Conservation (phyloP, 345 rosid species). For the Ailanthus altissimus region DNA sequence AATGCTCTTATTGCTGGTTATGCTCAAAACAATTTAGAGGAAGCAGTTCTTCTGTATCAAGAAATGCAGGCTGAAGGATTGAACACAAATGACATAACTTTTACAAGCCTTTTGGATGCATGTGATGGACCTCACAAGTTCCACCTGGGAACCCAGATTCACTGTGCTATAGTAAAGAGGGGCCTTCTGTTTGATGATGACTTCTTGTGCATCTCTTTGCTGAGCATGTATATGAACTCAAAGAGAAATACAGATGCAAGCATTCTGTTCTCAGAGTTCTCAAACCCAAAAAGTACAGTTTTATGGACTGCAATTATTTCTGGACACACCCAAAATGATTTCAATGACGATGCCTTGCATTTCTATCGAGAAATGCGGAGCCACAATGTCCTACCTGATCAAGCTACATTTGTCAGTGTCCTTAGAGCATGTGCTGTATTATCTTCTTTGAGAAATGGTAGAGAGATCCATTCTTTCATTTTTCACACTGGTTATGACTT, state of each 20-base stretch:
- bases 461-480: conserved; percentile 64
- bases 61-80: conserved; percentile 63
- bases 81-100: conserved; percentile 72
- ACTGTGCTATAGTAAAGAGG: conserved; percentile 56
- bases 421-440: conserved; percentile 74
- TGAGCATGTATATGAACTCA: conserved; percentile 77
- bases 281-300: conserved; percentile 57
- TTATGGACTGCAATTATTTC: conserved; percentile 89
- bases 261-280: conserved; percentile 61
- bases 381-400: conserved; percentile 65
- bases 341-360: conserved; percentile 63
- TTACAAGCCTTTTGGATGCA: conserved; percentile 77
- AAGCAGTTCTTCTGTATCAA: conserved; percentile 54
- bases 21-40: conserved; percentile 51
- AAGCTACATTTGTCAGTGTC: conserved; percentile 86
- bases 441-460: conserved; percentile 70
- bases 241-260: conserved; percentile 52
- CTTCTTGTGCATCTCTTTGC: conserved; percentile 67
- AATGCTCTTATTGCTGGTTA: conserved; percentile 87
- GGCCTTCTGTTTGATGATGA: conserved; percentile 64
- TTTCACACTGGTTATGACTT: conserved; percentile 62
- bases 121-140: conserved; percentile 57
- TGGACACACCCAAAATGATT: conserved; percentile 70
- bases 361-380: conserved; percentile 66
- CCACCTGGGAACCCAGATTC: conserved; percentile 65